Evolutionary conservation across 1,139 yeast genomes (phyloP).

Genomic region (Blastobotrys persicus): DNA sequence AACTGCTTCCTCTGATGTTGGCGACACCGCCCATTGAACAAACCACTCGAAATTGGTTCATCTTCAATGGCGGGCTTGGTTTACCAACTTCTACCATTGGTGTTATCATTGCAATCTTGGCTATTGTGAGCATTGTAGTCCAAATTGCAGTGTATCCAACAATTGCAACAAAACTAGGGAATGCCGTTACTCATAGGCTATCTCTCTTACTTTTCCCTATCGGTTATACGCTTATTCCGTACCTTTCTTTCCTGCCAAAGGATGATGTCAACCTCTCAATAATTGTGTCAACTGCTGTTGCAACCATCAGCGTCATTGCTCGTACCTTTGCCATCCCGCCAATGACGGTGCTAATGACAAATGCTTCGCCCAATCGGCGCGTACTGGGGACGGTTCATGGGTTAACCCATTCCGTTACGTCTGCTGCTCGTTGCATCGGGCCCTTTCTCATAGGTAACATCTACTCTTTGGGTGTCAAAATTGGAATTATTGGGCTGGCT

Average conservation of each 20-base stretch:
- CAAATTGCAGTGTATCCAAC: conserved; percentile 53
- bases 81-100: conserved; percentile 52
- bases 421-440: conserved; percentile 56
- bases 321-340: conserved; percentile 36
- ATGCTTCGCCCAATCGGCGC: conserved; percentile 30
- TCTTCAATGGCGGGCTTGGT: conserved; percentile 51
- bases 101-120: conserved; percentile 51
- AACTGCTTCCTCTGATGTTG: conserved; percentile 57
- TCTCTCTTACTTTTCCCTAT: conserved; percentile 49
- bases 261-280: conserved; percentile 47
- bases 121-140: conserved; percentile 51
- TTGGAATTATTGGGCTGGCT: conserved; percentile 47
- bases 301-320: conserved; percentile 26
- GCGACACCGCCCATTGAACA: conserved; percentile 47
- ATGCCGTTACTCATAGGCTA: conserved; percentile 47
- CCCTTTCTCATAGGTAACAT: conserved; percentile 54
- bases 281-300: conserved; percentile 19
- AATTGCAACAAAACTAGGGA: conserved; percentile 50
- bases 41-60: conserved; percentile 38
- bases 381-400: conserved; percentile 36
- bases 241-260: conserved; percentile 43
- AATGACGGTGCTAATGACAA: conserved; percentile 34
- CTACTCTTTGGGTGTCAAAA: conserved; percentile 48
- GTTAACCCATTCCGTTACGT: conserved; percentile 39
- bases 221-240: conserved; percentile 52